A percentile compares a stretch with the other conserved stretches of the same genome.
These are phyloP conservation scores for Cytospora paraplurivora DNA, from an alignment of 2,329 filamentous ascomycete species.

Conservation along the genomic window DNA sequence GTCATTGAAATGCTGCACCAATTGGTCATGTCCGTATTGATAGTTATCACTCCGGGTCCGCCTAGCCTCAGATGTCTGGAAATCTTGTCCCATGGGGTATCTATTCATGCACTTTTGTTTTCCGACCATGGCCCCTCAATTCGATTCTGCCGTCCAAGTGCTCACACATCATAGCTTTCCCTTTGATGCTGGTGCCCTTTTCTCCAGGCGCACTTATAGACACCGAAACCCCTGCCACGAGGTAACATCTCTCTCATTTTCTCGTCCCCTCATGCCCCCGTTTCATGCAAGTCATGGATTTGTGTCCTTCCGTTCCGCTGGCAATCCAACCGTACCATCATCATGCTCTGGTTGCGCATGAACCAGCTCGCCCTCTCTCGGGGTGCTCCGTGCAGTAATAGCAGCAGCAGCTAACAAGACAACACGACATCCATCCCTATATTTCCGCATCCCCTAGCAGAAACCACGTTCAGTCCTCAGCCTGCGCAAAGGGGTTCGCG, in stretches of 20 bases:
- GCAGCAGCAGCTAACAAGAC: background rate
- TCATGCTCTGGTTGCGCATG: background rate
- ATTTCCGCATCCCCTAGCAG: background rate
- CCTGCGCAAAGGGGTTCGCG: constrained; percentile 84
- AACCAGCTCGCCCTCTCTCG: background rate
- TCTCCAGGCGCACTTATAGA: background rate
- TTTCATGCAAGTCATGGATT: background rate
- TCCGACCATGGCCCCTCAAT: background rate
- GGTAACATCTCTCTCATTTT: background rate
- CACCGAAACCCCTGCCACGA: background rate
- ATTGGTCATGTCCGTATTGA: background rate
- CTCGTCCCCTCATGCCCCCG: background rate
- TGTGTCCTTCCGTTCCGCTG: background rate
- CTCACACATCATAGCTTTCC: background rate
- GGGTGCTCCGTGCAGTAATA: background rate
- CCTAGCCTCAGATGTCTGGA: background rate
- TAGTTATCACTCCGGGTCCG: background rate
- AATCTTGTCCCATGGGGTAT: constrained; percentile 10
- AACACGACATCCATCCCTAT: background rate
- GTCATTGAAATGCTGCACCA: background rate
- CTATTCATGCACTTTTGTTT: constrained; percentile 9
- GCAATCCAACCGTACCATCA: background rate
- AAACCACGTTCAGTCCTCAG: constrained; percentile 54
- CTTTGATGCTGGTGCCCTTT: background rate
- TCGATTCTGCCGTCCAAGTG: constrained; percentile 7